Evolutionary conservation across 2,329 filamentous ascomycete species (phyloP).

Genomic region (Basipetospora chlamydospora): DNA sequence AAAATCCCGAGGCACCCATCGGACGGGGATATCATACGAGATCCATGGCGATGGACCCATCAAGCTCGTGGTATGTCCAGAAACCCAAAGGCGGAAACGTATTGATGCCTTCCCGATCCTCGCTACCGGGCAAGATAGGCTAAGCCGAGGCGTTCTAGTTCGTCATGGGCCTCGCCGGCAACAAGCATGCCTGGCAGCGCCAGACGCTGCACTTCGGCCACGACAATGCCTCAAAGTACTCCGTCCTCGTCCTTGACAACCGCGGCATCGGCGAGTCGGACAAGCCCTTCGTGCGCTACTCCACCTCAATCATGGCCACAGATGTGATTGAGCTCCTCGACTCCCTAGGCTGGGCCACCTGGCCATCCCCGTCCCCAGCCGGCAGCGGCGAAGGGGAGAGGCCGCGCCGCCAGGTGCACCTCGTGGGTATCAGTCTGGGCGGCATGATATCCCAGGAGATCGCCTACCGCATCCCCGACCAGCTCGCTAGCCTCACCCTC

Average conservation of each 20-base stretch:
- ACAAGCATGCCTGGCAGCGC: constrained; percentile 59
- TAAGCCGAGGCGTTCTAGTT: constrained; percentile 48
- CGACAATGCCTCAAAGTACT: constrained; percentile 45
- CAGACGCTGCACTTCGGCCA: constrained; percentile 76
- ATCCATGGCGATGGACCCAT: constrained; percentile 61
- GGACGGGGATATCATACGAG: constrained; percentile 64
- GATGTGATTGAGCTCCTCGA: constrained; percentile 58
- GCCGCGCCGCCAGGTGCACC: constrained; percentile 41
- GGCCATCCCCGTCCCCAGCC: background rate
- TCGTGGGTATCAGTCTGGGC: constrained; percentile 71
- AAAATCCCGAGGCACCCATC: constrained; percentile 43
- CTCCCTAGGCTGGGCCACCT: constrained; percentile 50
- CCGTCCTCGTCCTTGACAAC: constrained; percentile 68
- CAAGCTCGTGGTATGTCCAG: constrained; percentile 59
- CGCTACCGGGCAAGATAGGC: too few relatives aligned
- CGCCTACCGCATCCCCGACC: constrained; percentile 34
- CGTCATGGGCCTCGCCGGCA: constrained; percentile 66
- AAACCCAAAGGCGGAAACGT: too few relatives aligned
- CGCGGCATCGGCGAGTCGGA: constrained; percentile 70
- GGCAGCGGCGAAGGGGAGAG: constrained; percentile 6
- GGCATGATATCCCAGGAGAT: constrained; percentile 89
- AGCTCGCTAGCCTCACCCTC: constrained; percentile 42
- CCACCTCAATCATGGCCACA: constrained; percentile 70
- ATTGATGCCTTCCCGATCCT: too few relatives aligned
- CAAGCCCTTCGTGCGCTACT: constrained; percentile 64